Base-by-base conservation (phyloP, 768 basidiomycete genomes). In the Rhizopogon vesiculosus region DNA sequence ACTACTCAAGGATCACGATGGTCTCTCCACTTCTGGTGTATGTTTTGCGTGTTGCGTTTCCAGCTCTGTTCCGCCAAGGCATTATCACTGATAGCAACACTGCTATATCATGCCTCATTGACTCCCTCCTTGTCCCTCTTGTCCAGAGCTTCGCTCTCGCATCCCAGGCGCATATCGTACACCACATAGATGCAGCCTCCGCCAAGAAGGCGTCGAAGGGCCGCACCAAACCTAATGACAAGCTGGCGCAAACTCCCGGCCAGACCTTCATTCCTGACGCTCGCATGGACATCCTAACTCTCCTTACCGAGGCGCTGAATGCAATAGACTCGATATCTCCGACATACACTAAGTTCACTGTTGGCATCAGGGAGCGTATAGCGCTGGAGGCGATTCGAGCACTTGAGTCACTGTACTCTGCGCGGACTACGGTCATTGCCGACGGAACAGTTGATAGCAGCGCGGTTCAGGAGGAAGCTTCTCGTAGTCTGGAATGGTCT, bases 371-470 rank as follows among this genome's bases (percentile, higher is more conserved):
- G 43, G 56, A 61, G 31, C 64, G 64, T 33, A 56, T 69, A 22
- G 67, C 62, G n/a, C 61, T 69, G 18, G 69, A 69, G 46, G 22
- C 58, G 19, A 62, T 71, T 49, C 61, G 68, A 3, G 66, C 61
- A 19, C 61, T 69, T 10, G 68, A 66, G 28, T 41, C 38, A 3
- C 29, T 71, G 28, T 67, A 64, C n/a, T 16, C 60, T 25, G 3
- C 28, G 9, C 38, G 19, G 25, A 9, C 16, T 45, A 42, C 4
- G 4, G 2, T 41, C 29, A 12, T 15, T 19, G 18, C 12, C 8
- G 16, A 52, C 18, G 8, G 41, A 45, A 22, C 53, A 12, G 41
- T 54, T 10, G 13, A 35, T 48, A 44, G 42, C n/a, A n/a, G 45
- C 54, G 12, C 56, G 33, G 38, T 19, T 25, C 51, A 0, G 40